Evolutionary conservation across 2,329 filamentous ascomycete genomes (phyloP), one percentile per base, ranked within the genome.

Genomic region (Piedraia hortae): DNA sequence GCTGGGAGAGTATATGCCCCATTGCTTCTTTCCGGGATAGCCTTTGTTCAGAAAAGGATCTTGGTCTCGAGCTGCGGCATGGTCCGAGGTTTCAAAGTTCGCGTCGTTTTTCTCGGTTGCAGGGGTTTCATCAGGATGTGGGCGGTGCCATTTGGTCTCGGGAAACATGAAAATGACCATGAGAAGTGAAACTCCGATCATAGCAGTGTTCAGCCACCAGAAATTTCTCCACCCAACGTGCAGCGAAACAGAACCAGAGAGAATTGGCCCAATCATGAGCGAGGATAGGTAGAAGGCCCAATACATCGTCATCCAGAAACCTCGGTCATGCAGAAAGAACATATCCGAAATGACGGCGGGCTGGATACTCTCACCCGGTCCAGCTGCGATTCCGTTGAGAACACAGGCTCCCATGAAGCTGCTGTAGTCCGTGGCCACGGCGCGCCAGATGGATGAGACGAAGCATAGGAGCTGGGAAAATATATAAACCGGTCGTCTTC

Each of bases 311-410:
- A 61, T 61, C 45, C 54, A 67, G 30, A 56, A 60, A 4, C 64
- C 63, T 26, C 64, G 52, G 21, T 68, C 59, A 23, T 41, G 37
- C 6, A 70, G 45, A 40, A 70, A 69, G 35, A 62, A 60, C 6
- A 66, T 53, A 33, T 69, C 63, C 3, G 63, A 58, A 33, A 68
- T 67, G 23, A 69, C 53, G 14, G 56, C 53, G 1, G 62, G 62
- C 42, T 62, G 59, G 2, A 60, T 52, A 0, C 59, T 66, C 44
- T 70, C 62, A 3, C 57, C 54, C 4, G 63, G 61, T 1, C 61
- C 63, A 21, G 61, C 60, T 4, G 57, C 62, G 19, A 68, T 50
- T 0, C 63, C 63, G 34, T 66, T 66, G 4, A 69, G 45, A 48
- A 63, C 21, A 55, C 62, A 43, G 9, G 41, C 41, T 10, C 60